A percentile compares a stretch with the other conserved stretches of the same genome.
Evolutionary conservation across 2,329 filamentous ascomycete genomes (phyloP).

Genomic region (Xylaria sp.): DNA sequence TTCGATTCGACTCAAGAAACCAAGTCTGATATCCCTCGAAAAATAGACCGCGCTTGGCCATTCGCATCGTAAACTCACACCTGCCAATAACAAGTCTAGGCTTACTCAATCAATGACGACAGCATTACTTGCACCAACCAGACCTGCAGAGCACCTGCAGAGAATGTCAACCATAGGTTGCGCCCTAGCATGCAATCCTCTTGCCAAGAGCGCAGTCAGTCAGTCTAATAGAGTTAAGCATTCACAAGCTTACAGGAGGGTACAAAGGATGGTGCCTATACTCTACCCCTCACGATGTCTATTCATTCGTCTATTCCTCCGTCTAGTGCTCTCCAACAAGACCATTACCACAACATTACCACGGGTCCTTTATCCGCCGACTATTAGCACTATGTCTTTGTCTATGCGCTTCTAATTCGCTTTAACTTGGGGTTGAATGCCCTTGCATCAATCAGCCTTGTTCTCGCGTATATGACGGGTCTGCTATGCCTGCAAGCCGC

Average conservation of each 20-base stretch:
- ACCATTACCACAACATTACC: neutral
- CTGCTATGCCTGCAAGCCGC: slow-evolving; percentile 11
- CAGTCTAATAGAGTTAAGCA: neutral
- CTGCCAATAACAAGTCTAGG: neutral
- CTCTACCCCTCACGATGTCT: neutral
- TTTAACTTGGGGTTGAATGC: neutral
- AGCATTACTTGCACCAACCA: neutral
- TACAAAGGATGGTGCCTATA: neutral
- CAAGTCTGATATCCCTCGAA: slow-evolving; percentile 2
- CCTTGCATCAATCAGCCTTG: slow-evolving; percentile 24
- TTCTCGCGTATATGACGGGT: slow-evolving; percentile 4
- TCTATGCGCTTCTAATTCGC: neutral
- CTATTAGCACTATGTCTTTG: neutral
- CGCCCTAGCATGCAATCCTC: neutral
- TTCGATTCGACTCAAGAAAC: slow-evolving; percentile 2
- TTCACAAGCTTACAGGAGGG: neutral
- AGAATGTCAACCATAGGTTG: neutral
- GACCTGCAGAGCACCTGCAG: neutral
- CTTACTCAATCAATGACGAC: slow-evolving; percentile 1
- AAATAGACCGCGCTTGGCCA: neutral
- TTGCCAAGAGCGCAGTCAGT: neutral
- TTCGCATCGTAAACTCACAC: neutral
- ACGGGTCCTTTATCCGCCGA: neutral
- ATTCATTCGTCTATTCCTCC: neutral
- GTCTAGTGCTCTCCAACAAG: no score